Evolutionary conservation across 192 early-diverging fungal genomes (phyloP).

Genomic region (Pilaira anomala): DNA sequence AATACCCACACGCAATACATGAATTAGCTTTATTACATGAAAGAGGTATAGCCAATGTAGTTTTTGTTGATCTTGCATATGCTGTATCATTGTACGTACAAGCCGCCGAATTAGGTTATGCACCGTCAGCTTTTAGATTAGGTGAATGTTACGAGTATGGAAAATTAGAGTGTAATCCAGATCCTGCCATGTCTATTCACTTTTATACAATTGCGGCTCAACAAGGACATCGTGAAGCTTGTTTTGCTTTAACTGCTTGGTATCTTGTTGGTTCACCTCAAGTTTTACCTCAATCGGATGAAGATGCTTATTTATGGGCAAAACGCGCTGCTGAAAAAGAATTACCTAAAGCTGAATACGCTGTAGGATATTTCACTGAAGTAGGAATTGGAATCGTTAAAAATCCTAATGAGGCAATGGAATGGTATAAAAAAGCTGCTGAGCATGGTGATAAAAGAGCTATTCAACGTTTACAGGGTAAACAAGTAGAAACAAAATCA

Average conservation of each 20-base stretch:
- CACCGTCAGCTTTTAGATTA: slow-evolving; percentile 57
- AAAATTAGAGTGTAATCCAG: slow-evolving; percentile 51
- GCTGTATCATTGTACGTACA: slow-evolving; percentile 58
- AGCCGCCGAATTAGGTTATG: slow-evolving; percentile 63
- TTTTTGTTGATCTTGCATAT: slow-evolving; percentile 62
- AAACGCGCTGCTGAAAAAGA: slow-evolving; percentile 56
- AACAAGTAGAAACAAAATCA: slow-evolving; percentile 31
- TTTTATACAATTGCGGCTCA: slow-evolving; percentile 64
- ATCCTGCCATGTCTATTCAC: slow-evolving; percentile 52
- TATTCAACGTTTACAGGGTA: slow-evolving; percentile 50
- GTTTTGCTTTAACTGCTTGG: slow-evolving; percentile 63
- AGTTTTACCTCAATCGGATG: slow-evolving; percentile 57
- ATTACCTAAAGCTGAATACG: slow-evolving; percentile 60
- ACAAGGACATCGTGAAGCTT: slow-evolving; percentile 60
- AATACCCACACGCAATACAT: slow-evolving; percentile 60
- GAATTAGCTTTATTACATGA: slow-evolving; percentile 59
- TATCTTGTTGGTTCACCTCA: slow-evolving; percentile 59
- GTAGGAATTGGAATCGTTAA: slow-evolving; percentile 57
- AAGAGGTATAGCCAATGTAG: slow-evolving; percentile 53
- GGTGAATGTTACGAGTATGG: slow-evolving; percentile 67
- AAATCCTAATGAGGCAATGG: slow-evolving; percentile 51
- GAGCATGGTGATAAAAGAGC: slow-evolving; percentile 61
- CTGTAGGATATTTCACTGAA: slow-evolving; percentile 65
- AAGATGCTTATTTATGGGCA: slow-evolving; percentile 61
- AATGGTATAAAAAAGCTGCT: slow-evolving; percentile 67